These are phyloP conservation scores for Trichosanthes cucumerina DNA, from an alignment of 306 rosid species.

Conservation along the genomic window DNA sequence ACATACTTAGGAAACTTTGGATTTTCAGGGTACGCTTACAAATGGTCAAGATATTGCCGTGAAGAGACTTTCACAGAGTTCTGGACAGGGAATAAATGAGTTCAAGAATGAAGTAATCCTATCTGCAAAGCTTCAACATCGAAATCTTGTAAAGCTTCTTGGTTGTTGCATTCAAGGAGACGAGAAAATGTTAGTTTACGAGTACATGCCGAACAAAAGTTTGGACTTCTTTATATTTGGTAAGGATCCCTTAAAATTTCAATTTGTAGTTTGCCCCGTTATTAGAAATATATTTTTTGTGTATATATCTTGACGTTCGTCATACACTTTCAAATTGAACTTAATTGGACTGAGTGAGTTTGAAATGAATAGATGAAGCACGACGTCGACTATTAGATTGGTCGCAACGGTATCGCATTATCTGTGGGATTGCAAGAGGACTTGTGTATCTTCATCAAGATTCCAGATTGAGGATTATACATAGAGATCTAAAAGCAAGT, in stretches of 20 bases:
- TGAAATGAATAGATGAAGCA: conserved; percentile 1
- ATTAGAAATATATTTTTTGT: not conserved
- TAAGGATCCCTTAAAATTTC: conserved; percentile 7
- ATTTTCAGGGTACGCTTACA: conserved; percentile 39
- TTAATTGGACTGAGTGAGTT: not conserved
- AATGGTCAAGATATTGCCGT: conserved; percentile 51
- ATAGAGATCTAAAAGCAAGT: conserved; percentile 22
- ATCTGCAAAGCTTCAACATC: conserved; percentile 60
- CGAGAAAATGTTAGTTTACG: conserved; percentile 29
- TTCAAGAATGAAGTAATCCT: conserved; percentile 48
- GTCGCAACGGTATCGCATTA: conserved; percentile 7
- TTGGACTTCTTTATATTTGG: conserved; percentile 60
- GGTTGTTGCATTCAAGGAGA: conserved; percentile 46
- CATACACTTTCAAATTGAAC: not conserved
- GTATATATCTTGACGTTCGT: not conserved
- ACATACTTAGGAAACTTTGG: not conserved
- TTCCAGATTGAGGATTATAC: conserved; percentile 23
- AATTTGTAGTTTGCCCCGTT: not conserved
- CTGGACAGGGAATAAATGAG: conserved; percentile 52
- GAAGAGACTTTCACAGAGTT: conserved; percentile 37
- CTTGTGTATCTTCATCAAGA: conserved; percentile 24
- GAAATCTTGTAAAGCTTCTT: conserved; percentile 53
- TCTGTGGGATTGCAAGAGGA: conserved; percentile 16
- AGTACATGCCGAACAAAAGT: conserved; percentile 31
- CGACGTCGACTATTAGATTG: conserved; percentile 2